Percentiles rank a stretch among this genome's conserved stretches.
Conservation (phyloP, 2,329 filamentous ascomycete genomes). For the Ophiostoma himal-ulmi region DNA sequence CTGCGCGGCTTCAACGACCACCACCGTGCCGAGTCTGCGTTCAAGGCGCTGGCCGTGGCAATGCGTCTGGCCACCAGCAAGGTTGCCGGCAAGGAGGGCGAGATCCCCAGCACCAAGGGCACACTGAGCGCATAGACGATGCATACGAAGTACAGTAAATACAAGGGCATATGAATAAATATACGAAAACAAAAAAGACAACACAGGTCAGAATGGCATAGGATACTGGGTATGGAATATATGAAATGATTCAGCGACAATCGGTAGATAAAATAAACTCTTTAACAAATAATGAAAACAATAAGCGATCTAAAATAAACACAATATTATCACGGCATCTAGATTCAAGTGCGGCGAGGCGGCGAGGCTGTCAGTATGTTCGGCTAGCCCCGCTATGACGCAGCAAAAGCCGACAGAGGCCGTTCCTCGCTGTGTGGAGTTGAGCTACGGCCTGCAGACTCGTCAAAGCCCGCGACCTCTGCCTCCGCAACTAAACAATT, state of each 20-base stretch:
- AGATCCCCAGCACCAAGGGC: constrained; percentile 94
- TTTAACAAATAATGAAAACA: background rate
- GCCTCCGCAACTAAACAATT: background rate
- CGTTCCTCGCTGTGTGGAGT: background rate
- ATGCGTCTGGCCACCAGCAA: constrained; percentile 68
- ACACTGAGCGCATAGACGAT: constrained; percentile 58
- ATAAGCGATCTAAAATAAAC: background rate
- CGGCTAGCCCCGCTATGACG: constrained; percentile 20
- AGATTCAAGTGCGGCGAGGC: background rate
- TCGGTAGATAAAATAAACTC: background rate
- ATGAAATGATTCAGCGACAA: background rate
- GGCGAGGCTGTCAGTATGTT: background rate
- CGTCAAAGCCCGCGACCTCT: constrained; percentile 9
- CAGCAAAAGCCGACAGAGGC: constrained; percentile 13
- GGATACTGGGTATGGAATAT: background rate
- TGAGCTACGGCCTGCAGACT: constrained; percentile 12
- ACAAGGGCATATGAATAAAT: background rate
- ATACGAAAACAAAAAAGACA: constrained; percentile 20
- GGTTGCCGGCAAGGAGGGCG: constrained; percentile 75
- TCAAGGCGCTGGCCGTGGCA: constrained; percentile 91
- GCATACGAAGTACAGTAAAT: background rate
- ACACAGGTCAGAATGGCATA: constrained; percentile 5
- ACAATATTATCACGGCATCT: background rate
- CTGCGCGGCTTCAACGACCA: constrained; percentile 89
- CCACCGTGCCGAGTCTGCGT: constrained; percentile 91